Evolutionary conservation across 139 green algal species (phyloP).

Genomic region (Microglena sp.): DNA sequence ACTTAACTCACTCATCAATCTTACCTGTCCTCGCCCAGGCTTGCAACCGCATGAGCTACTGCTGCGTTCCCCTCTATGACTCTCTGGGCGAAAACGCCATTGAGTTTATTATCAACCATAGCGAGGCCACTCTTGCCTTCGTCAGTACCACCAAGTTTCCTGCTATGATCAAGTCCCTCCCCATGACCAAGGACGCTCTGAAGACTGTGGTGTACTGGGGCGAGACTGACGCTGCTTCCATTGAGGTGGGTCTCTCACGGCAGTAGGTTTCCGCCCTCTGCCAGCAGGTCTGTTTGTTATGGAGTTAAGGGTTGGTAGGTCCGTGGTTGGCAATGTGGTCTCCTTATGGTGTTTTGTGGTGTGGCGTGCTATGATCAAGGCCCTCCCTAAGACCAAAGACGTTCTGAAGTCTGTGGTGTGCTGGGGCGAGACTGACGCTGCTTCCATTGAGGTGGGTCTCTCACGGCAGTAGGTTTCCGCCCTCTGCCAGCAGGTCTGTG

Average conservation of each 20-base stretch:
- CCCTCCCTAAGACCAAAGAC: slow-evolving; percentile 39
- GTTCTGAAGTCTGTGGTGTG: slow-evolving; percentile 66
- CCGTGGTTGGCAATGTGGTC: no score
- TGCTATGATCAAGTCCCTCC: slow-evolving; percentile 43
- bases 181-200: slow-evolving; percentile 36
- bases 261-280: no score
- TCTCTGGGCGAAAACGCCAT: slow-evolving; percentile 85
- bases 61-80: slow-evolving; percentile 94
- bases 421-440: slow-evolving; percentile 54
- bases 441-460: slow-evolving; percentile 20
- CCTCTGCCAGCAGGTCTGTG: no score
- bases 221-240: slow-evolving; percentile 14
- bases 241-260: slow-evolving; percentile 24
- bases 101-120: slow-evolving; percentile 84
- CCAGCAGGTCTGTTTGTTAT: no score
- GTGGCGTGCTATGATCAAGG: slow-evolving; percentile 33
- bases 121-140: slow-evolving; percentile 47
- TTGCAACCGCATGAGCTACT: slow-evolving; percentile 74
- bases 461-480: no score
- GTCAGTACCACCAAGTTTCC: slow-evolving; percentile 51
- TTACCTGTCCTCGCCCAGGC: no score
- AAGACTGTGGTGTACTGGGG: slow-evolving; percentile 80
- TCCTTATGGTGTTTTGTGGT: no score
- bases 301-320: no score
- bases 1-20: no score